phyloP scores from a whole-genome alignment of 225 moss, liverwort and hornwort genomes.

The Ulota crispa region DNA sequence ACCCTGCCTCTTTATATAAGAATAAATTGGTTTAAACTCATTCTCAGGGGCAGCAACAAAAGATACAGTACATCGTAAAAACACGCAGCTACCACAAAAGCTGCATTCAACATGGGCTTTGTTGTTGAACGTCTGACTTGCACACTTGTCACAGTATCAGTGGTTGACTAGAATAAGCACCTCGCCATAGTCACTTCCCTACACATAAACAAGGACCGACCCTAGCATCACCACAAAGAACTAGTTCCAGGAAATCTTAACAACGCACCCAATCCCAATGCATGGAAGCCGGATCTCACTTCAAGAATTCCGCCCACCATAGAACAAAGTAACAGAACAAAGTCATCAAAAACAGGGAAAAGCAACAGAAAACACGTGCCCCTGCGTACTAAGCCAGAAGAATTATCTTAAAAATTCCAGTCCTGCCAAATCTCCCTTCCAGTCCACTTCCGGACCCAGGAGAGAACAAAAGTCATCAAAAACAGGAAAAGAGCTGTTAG shows the following conservation, averaged over 20 bases:
- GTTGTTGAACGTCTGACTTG: background rate
- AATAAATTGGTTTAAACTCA: background rate
- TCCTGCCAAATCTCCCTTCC: background rate
- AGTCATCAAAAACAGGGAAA: background rate
- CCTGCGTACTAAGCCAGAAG: background rate
- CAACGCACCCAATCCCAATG: background rate
- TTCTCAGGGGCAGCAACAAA: background rate
- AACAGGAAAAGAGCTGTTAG: background rate
- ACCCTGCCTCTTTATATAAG: background rate
- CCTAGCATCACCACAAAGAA: background rate
- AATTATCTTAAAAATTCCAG: background rate
- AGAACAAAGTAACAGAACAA: background rate
- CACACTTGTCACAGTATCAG: background rate
- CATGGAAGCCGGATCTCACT: background rate
- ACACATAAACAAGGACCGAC: background rate
- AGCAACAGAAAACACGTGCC: background rate
- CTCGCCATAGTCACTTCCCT: background rate
- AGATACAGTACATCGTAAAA: background rate
- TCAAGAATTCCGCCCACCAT: background rate
- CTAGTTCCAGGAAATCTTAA: background rate
- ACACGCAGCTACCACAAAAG: background rate
- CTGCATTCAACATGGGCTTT: background rate
- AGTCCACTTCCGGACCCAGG: background rate
- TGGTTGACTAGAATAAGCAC: background rate
- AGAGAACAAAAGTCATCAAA: background rate